These are phyloP conservation scores for Termitomyces sp. DNA, from an alignment of 768 basidiomycete genomes.

Conservation along the genomic window DNA sequence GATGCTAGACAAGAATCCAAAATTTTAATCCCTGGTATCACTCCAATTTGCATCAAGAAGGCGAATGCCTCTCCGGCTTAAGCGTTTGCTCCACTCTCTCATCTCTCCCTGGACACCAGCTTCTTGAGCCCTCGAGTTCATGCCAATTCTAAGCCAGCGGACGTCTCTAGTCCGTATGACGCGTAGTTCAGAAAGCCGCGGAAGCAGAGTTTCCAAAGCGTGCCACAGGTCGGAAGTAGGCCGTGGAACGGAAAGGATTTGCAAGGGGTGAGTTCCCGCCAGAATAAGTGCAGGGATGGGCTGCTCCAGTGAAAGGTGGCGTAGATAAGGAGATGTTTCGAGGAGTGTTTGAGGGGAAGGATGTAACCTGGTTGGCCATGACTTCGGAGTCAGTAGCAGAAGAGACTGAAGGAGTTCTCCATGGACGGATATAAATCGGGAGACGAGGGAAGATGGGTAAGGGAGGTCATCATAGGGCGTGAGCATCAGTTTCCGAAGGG, in stretches of 20 bases:
- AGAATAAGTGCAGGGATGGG: slow-evolving; percentile 53
- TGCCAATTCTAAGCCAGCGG: slow-evolving; percentile 66
- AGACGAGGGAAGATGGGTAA: slow-evolving; percentile 50
- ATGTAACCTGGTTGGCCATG: slow-evolving; percentile 57
- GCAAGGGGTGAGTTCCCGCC: slow-evolving; percentile 35
- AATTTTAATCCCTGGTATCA: slow-evolving; percentile 25
- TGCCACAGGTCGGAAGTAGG: slow-evolving; percentile 56
- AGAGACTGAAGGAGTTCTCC: slow-evolving; percentile 55
- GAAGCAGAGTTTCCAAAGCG: slow-evolving; percentile 49
- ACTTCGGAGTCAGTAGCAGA: slow-evolving; percentile 63
- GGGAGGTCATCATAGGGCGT: slow-evolving; percentile 72
- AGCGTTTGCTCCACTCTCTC: slow-evolving; percentile 63
- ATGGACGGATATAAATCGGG: slow-evolving; percentile 55
- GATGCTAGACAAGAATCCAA: not conserved
- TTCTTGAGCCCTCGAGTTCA: slow-evolving; percentile 58
- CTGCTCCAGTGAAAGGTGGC: slow-evolving; percentile 67
- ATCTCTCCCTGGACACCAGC: slow-evolving; percentile 82
- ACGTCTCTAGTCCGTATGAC: slow-evolving; percentile 62
- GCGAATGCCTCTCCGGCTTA: slow-evolving; percentile 51
- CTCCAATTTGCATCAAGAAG: slow-evolving; percentile 75
- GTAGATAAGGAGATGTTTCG: slow-evolving; percentile 44
- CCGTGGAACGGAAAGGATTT: slow-evolving; percentile 72
- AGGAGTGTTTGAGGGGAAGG: slow-evolving; percentile 49
- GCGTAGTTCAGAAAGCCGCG: slow-evolving; percentile 48
- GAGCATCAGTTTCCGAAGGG: slow-evolving; percentile 56